A percentile compares a stretch with the other conserved stretches of the same genome.
phyloP scores from a whole-genome alignment of 257 asterid species.

The Lycium barbarum region DNA sequence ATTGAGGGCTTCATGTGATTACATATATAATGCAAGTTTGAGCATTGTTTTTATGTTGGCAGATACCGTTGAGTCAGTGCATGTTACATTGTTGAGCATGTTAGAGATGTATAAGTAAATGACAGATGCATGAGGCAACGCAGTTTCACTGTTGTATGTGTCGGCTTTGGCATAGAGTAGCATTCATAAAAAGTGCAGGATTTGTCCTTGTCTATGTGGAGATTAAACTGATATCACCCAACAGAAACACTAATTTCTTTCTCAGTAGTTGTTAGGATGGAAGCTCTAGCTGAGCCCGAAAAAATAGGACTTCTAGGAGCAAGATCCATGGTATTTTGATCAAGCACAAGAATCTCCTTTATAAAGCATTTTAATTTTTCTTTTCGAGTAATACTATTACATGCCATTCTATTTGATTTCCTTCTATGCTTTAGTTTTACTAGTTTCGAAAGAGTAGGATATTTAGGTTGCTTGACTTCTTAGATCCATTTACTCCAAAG shows the following conservation, averaged over 20 bases:
- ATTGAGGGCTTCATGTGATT: constrained; percentile 11
- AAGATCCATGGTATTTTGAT: constrained; percentile 14
- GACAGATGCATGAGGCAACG: not conserved
- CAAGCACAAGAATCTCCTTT: not conserved
- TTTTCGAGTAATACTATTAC: not conserved
- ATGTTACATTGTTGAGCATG: constrained; percentile 22
- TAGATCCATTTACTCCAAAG: constrained; percentile 22
- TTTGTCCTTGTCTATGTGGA: not conserved
- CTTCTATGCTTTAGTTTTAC: constrained; percentile 9
- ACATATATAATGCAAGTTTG: not conserved
- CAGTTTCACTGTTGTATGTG: constrained; percentile 12
- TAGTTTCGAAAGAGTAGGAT: not conserved
- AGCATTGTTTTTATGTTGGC: not conserved
- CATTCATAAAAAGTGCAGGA: constrained; percentile 9
- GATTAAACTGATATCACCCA: not conserved
- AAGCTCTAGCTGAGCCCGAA: not conserved
- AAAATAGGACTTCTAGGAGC: not conserved
- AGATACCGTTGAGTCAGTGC: not conserved
- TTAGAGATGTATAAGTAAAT: not conserved
- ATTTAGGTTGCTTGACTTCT: not conserved
- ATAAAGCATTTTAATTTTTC: not conserved
- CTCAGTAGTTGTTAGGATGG: constrained; percentile 15
- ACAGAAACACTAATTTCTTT: not conserved
- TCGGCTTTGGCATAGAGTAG: constrained; percentile 12
- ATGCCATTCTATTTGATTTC: constrained; percentile 17